A percentile compares a stretch with the other conserved stretches of the same genome.
These are phyloP conservation scores for Coemansia pectinata DNA, from an alignment of 192 early-diverging fungal species.

Conservation along the genomic window DNA sequence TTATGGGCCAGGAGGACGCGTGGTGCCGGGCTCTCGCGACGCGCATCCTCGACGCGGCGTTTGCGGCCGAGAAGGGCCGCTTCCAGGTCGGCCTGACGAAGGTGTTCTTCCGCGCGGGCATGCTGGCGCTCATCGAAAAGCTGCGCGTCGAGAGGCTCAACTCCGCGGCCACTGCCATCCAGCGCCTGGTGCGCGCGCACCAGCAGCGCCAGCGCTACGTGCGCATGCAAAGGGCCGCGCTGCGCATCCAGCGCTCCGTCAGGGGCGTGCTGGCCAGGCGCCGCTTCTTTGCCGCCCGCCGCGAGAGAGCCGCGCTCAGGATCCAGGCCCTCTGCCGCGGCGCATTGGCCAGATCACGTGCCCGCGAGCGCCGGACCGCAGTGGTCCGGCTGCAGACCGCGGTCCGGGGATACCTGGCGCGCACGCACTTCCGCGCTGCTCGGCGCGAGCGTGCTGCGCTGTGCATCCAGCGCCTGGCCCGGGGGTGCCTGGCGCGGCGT, in stretches of 20 bases:
- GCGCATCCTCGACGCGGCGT: slow-evolving; percentile 63
- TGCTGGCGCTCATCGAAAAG: slow-evolving; percentile 77
- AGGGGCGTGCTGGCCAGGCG: slow-evolving; percentile 66
- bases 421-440: slow-evolving; percentile 58
- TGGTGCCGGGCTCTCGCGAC: slow-evolving; percentile 61
- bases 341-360: slow-evolving; percentile 58
- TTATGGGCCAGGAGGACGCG: slow-evolving; percentile 33
- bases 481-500: slow-evolving; percentile 66
- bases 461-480: slow-evolving; percentile 73
- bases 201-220: slow-evolving; percentile 60
- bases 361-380: slow-evolving; percentile 39
- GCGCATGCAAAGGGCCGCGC: slow-evolving; percentile 58
- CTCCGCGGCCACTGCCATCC: slow-evolving; percentile 79
- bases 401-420: slow-evolving; percentile 68
- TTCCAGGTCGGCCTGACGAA: slow-evolving; percentile 94
- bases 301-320: slow-evolving; percentile 66
- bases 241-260: slow-evolving; percentile 65
- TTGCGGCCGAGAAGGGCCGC: slow-evolving; percentile 65
- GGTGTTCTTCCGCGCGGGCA: slow-evolving; percentile 98
- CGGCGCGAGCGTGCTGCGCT: slow-evolving; percentile 71
- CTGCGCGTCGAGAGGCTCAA: slow-evolving; percentile 81
- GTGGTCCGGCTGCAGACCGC: slow-evolving; percentile 67
- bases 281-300: slow-evolving; percentile 57
- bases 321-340: slow-evolving; percentile 79
- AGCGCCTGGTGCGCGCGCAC: slow-evolving; percentile 80